A percentile compares a stretch with the other conserved stretches of the same genome.
Evolutionary conservation across 352 stramenopile species (phyloP).

Genomic region (Blastocystis sp.): DNA sequence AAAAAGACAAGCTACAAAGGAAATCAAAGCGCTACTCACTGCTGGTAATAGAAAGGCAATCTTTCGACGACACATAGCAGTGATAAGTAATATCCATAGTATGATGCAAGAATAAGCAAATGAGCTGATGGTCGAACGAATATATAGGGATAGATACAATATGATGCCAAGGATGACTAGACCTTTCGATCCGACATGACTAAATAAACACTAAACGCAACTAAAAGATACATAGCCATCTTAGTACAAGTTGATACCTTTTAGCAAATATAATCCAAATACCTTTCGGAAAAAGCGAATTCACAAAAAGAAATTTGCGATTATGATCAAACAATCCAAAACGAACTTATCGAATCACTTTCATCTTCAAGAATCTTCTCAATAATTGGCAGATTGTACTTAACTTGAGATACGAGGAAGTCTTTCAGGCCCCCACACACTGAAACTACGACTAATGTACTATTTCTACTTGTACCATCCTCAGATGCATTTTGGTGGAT

Average conservation of each 20-base stretch:
- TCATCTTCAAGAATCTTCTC: conserved; percentile 36
- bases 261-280: neutral
- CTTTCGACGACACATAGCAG: neutral
- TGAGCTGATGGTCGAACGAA: neutral
- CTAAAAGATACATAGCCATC: neutral
- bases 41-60: neutral
- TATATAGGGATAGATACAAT: neutral
- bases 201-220: neutral
- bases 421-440: neutral
- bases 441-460: neutral
- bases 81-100: neutral
- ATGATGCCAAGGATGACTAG: neutral
- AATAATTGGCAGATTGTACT: conserved; percentile 34
- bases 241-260: neutral
- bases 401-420: conserved; percentile 13
- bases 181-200: neutral
- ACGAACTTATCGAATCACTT: neutral
- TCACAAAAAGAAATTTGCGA: neutral
- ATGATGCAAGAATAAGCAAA: neutral
- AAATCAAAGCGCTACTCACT: neutral
- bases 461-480: neutral
- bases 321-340: conserved; percentile 43
- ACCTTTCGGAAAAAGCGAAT: neutral
- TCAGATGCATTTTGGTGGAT: neutral
- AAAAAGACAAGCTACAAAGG: neutral